A percentile compares a stretch with the other conserved stretches of the same genome.
Evolutionary conservation across 176 grass and related monocot species (phyloP).

Genomic region (Urochloa ruziziensis): DNA sequence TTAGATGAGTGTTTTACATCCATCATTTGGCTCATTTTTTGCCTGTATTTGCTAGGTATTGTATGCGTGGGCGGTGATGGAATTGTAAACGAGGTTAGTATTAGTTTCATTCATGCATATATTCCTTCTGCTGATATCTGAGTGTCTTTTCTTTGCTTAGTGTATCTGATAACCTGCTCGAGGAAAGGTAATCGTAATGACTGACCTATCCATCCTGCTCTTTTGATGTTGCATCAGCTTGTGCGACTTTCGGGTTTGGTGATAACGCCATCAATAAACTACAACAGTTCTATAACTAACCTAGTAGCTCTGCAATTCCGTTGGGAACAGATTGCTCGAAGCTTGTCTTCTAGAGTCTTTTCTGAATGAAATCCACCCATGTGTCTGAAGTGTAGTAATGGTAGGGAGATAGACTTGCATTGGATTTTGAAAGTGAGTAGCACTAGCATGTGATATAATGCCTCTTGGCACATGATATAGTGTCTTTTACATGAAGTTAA

Average conservation of each 20-base stretch:
- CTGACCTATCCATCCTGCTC: neutral
- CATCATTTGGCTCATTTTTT: slow-evolving; percentile 42
- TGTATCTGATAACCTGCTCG: neutral
- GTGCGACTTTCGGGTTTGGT: neutral
- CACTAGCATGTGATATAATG: neutral
- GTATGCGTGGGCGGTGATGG: slow-evolving; percentile 98
- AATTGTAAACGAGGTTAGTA: slow-evolving; percentile 96
- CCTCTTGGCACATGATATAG: neutral
- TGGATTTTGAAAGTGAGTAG: neutral
- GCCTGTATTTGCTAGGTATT: slow-evolving; percentile 62
- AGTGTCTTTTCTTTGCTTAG: neutral
- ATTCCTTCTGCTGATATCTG: neutral
- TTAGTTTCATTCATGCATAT: neutral
- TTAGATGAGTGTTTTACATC: slow-evolving; percentile 31
- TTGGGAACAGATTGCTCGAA: neutral
- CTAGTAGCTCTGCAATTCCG: neutral
- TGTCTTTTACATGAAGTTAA: neutral
- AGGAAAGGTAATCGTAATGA: slow-evolving; percentile 1
- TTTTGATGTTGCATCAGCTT: neutral
- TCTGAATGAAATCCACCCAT: neutral
- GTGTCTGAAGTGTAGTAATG: neutral
- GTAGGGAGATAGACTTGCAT: neutral
- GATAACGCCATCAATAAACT: slow-evolving; percentile 7
- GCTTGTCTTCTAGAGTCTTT: neutral
- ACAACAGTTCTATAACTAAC: slow-evolving; percentile 2